Conservation (phyloP, 805 yeast genomes). For the Metschnikowia colocasiae region DNA sequence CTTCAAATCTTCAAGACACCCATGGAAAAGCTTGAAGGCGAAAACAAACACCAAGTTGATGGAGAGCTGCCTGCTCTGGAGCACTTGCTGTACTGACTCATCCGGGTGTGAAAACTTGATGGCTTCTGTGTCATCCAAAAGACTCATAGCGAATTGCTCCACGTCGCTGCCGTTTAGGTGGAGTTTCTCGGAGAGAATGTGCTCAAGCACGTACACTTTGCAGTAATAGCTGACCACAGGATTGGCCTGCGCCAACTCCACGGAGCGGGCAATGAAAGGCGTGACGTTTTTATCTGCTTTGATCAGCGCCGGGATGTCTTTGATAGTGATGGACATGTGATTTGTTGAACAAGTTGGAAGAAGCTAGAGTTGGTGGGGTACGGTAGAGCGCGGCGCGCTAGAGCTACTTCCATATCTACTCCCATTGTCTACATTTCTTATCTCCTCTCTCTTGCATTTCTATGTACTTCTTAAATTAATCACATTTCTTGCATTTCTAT, state of each 20-base stretch:
- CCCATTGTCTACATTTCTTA: no score
- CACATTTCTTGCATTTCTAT: no score
- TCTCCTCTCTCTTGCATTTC: no score
- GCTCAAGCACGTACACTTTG: conserved; percentile 64
- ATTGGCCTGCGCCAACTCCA: conserved; percentile 53
- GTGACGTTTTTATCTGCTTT: conserved; percentile 37
- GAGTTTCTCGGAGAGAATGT: conserved; percentile 55
- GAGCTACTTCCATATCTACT: no score
- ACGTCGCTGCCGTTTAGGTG: conserved; percentile 56
- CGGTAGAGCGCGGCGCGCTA: not conserved
- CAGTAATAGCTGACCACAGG: conserved; percentile 75
- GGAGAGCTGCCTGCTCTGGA: conserved; percentile 55
- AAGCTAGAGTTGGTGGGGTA: not conserved
- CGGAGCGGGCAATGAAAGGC: conserved; percentile 51
- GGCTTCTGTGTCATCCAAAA: conserved; percentile 70
- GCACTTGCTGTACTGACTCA: conserved; percentile 43
- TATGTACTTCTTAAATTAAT: no score
- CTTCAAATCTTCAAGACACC: conserved; percentile 38
- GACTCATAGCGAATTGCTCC: conserved; percentile 53
- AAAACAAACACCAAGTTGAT: conserved; percentile 37
- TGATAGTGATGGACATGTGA: conserved; percentile 1
- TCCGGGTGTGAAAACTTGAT: conserved; percentile 43
- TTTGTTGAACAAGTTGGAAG: not conserved
- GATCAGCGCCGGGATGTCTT: conserved; percentile 13
- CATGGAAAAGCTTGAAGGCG: conserved; percentile 53